Base-by-base conservation (phyloP, 345 rosid species). In the Corymbia maculata region DNA sequence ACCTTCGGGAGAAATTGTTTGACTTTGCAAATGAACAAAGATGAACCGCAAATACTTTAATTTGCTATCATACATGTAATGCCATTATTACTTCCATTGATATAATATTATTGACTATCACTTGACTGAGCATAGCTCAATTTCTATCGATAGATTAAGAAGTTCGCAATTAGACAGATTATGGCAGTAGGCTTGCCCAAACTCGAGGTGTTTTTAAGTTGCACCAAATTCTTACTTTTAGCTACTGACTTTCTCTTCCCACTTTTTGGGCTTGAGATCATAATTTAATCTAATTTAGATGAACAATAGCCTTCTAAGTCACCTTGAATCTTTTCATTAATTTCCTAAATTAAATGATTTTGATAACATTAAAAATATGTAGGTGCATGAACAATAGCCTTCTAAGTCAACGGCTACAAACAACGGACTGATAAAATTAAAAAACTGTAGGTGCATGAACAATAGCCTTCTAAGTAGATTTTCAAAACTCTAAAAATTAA, bases 1-100 rank as follows among this genome's bases (percentile, higher is more conserved):
- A 36, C 42, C 42, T 36, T 36, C 42, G 42, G 42, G 42, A 36
- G 42, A 36, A 36, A 36, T 36, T 36, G 42, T 36, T 36, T 36
- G 42, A 36, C 2, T 36, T 4, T 36, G 42, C 42, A 36, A 36
- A 17, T 52, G 2, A 52, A 1, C 19, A 52, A 52, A 17, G 57
- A 7, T 0, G 4, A 3, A 52, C 57, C 24, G 7, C 24, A 8
- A 1, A 52, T 17, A 0, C 21, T 8, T 52, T 1, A 2, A 17
- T 52, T 52, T 6, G 55, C 55, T 17, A 3, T 52, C 55, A 52
- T 52, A 2, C 22, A 52, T 52, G 55, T 21, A 52, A 52, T 1
- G 55, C 7, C 55, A 16, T 52, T 52, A 16, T 52, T 16, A 52
- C 2, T 52, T 52, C 8, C 55, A 2, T 2, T 16, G 55, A 52